phyloP scores from a whole-genome alignment of 2,329 filamentous ascomycete genomes.

The Talaromyces sp. region DNA sequence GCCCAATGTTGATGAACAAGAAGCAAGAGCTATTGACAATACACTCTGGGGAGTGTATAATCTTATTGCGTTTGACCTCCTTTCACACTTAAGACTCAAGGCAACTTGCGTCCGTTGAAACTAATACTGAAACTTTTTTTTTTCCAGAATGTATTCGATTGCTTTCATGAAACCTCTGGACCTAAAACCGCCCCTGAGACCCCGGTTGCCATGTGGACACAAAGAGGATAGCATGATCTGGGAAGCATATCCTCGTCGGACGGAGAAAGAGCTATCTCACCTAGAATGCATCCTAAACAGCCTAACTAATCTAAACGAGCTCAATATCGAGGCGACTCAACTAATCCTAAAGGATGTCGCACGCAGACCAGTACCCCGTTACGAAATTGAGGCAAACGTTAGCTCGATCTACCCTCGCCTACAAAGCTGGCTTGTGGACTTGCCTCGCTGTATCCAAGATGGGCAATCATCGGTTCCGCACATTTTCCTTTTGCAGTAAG shows the following conservation, averaged over 20 bases:
- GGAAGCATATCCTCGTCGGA: constrained; percentile 10
- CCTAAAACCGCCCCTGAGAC: constrained; percentile 7
- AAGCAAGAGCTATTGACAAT: constrained; percentile 10
- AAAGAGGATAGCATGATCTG: constrained; percentile 7
- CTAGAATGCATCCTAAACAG: constrained; percentile 9
- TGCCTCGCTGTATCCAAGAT: constrained; percentile 15
- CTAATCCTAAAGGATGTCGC: constrained; percentile 7
- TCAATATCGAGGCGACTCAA: constrained; percentile 7
- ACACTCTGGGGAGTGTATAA: constrained; percentile 13
- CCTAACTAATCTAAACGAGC: constrained; percentile 8
- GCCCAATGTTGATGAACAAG: constrained; percentile 14
- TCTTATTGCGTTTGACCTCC: constrained; percentile 12
- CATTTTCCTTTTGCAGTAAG: constrained; percentile 21
- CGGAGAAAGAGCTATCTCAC: constrained; percentile 8
- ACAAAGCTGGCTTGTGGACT: constrained; percentile 13
- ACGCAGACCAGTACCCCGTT: constrained; percentile 4
- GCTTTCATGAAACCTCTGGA: constrained; percentile 13
- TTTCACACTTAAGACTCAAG: constrained; percentile 1
- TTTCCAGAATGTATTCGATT: constrained; percentile 12
- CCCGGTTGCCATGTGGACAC: constrained; percentile 7
- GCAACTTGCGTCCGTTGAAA: background rate
- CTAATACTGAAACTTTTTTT: constrained; percentile 8
- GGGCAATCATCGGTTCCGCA: constrained; percentile 15
- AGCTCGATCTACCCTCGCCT: constrained; percentile 18
- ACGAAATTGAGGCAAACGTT: constrained; percentile 13